phyloP scores from a whole-genome alignment of 345 rosid species.

The Bruguiera sexangula region DNA sequence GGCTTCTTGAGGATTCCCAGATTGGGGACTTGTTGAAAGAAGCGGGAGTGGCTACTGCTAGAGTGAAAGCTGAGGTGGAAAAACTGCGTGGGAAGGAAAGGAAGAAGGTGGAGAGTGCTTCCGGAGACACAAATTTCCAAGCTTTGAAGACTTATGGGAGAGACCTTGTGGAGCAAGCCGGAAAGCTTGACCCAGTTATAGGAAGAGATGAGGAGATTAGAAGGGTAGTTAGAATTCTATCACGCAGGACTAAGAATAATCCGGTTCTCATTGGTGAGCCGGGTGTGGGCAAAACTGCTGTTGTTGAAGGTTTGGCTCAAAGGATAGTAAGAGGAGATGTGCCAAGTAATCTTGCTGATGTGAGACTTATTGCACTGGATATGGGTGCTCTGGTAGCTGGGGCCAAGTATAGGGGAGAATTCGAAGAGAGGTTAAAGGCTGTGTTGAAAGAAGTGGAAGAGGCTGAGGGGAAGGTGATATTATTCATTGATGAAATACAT shows the following conservation, averaged over 20 bases:
- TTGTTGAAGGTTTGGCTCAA: slow-evolving; percentile 87
- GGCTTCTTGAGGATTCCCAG: slow-evolving; percentile 86
- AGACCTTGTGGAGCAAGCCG: slow-evolving; percentile 84
- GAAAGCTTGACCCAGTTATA: slow-evolving; percentile 88
- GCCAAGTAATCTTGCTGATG: slow-evolving; percentile 78
- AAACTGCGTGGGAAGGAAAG: slow-evolving; percentile 88
- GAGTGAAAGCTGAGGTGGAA: slow-evolving; percentile 68
- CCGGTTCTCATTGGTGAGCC: slow-evolving; percentile 93
- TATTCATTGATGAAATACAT: slow-evolving; percentile 90
- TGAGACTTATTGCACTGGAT: slow-evolving; percentile 77
- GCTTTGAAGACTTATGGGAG: slow-evolving; percentile 88
- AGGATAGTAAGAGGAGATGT: slow-evolving; percentile 81
- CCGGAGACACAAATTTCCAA: slow-evolving; percentile 74
- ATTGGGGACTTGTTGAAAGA: slow-evolving; percentile 62
- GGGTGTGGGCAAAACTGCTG: slow-evolving; percentile 89
- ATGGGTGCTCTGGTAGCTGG: slow-evolving; percentile 87
- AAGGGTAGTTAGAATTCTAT: slow-evolving; percentile 74
- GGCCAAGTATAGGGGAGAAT: slow-evolving; percentile 81
- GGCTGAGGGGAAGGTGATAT: slow-evolving; percentile 82
- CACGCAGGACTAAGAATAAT: slow-evolving; percentile 82
- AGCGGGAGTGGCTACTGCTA: slow-evolving; percentile 52
- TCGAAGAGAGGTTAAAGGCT: slow-evolving; percentile 71
- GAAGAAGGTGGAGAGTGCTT: slow-evolving; percentile 83
- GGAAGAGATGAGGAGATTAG: slow-evolving; percentile 87
- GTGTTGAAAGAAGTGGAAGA: slow-evolving; percentile 92